Conservation (phyloP, 768 basidiomycete species). For the Hydnomerulius pinastri region DNA sequence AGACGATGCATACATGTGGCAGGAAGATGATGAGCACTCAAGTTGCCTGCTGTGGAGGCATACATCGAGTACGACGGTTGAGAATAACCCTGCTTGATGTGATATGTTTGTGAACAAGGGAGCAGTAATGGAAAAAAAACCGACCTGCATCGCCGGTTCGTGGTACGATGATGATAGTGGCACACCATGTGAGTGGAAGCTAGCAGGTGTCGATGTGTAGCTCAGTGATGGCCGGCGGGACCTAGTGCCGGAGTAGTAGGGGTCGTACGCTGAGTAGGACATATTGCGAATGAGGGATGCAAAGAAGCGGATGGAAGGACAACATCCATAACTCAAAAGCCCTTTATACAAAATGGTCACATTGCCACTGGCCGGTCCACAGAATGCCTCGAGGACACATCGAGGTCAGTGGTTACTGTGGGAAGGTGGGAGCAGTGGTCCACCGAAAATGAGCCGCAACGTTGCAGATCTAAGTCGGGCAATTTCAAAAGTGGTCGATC, state of each 20-base stretch:
- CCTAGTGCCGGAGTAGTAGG: constrained; percentile 34
- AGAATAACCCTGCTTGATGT: constrained; percentile 35
- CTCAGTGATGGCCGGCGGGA: constrained; percentile 36
- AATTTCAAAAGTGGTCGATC: constrained; percentile 26
- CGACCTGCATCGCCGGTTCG: constrained; percentile 44
- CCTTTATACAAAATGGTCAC: constrained; percentile 26
- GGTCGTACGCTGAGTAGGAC: constrained; percentile 45
- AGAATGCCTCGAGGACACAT: constrained; percentile 32
- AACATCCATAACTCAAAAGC: background rate
- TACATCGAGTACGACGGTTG: constrained; percentile 51
- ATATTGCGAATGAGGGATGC: constrained; percentile 27
- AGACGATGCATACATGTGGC: constrained; percentile 39
- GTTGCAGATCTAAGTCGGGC: constrained; percentile 11
- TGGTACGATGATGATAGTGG: constrained; percentile 43
- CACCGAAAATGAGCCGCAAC: too few species aligned
- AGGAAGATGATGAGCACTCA: constrained; percentile 43
- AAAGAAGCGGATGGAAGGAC: constrained; percentile 8
- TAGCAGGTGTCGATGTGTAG: constrained; percentile 28
- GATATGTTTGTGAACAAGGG: constrained; percentile 7
- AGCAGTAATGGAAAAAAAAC: constrained; percentile 9
- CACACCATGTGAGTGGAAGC: constrained; percentile 20
- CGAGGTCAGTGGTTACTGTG: constrained; percentile 16
- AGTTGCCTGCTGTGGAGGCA: constrained; percentile 35
- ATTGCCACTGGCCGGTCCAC: constrained; percentile 15
- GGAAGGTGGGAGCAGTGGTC: constrained; percentile 19